Base-by-base conservation (phyloP, 2,329 filamentous ascomycete species). In the Sordariomycetes sp. region DNA sequence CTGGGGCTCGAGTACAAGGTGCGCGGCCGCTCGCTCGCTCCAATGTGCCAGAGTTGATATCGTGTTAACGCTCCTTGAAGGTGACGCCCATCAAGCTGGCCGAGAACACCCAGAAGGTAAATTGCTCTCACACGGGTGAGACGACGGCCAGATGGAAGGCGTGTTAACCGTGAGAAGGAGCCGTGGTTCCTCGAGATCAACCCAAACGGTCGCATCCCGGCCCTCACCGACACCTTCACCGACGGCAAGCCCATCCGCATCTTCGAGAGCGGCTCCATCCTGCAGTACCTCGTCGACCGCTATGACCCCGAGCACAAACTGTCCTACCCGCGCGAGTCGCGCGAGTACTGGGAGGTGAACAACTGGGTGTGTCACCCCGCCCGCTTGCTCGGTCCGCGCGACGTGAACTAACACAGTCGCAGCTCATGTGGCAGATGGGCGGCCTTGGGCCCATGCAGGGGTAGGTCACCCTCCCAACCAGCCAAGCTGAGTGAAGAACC, bases 151-250 rank as follows among this genome's bases (percentile, higher is more conserved):
- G 18, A 51, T 24, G 24, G 46, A 22, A 3, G 3, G 22, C 28
- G 28, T 52, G 18, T 12, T 51, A 18, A 34, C 22, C 8, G 8
- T 11, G 16, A 37, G 16, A 58, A 73, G 69, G 75, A 93, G 70
- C 83, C 82, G 18, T 95, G 89, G 90, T 97, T 93, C 73, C 80
- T 95, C 32, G 85, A 86, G 57, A 95, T 96, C 74, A 96, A 96
- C 73, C 91, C 91, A 62, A 96, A 96, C 70, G 91, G 91, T 62
- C 88, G 91, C 64, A 96, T 96, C 65, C 92, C 91, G 3, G 91
- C 91, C 59, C 66, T 96, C 55, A 94, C 89, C 8, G 91, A 96
- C 72, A 88, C 79, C 7, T 87, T 89, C 69, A 76, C 77, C 5
- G 86, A 94, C 69, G 89, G 89, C 64, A 76, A 87, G 69, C 75